Conservation (phyloP, 306 rosid genomes). For the Quercus cerris region DNA sequence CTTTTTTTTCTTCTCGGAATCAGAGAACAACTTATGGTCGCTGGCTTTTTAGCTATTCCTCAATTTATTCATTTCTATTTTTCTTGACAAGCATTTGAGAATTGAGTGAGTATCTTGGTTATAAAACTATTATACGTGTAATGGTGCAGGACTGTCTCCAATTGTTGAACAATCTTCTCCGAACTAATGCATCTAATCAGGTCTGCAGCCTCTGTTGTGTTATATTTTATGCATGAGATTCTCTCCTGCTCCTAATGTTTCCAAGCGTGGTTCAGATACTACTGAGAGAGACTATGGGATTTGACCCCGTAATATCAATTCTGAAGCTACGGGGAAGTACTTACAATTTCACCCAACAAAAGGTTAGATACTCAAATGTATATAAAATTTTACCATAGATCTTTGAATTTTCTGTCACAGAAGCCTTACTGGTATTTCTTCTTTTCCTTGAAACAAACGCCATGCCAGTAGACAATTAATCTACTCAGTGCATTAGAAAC, state of each 20-base stretch:
- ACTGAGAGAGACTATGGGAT: constrained; percentile 81
- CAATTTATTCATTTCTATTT: not conserved
- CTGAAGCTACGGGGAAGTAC: constrained; percentile 72
- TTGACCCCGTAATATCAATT: constrained; percentile 75
- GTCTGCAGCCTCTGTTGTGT: constrained; percentile 39
- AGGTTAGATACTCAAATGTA: constrained; percentile 63
- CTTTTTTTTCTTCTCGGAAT: constrained; percentile 1
- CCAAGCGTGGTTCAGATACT: constrained; percentile 54
- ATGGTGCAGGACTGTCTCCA: constrained; percentile 81
- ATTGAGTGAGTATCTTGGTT: constrained; percentile 19
- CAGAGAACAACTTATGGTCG: not conserved
- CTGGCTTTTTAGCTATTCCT: not conserved
- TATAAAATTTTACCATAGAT: constrained; percentile 14
- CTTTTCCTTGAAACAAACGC: constrained; percentile 37
- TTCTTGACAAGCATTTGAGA: constrained; percentile 8
- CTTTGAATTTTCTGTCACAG: constrained; percentile 13
- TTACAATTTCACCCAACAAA: constrained; percentile 82
- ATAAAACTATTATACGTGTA: constrained; percentile 25
- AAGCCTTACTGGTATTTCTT: constrained; percentile 45
- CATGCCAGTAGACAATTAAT: constrained; percentile 96
- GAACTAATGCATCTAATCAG: constrained; percentile 80
- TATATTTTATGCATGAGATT: constrained; percentile 6
- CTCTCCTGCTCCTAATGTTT: constrained; percentile 18
- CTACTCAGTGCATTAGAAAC: constrained; percentile 84
- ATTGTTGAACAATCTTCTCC: constrained; percentile 80